These are phyloP conservation scores for Saraca asoca DNA, from an alignment of 331 rosid genomes.

Conservation along the genomic window DNA sequence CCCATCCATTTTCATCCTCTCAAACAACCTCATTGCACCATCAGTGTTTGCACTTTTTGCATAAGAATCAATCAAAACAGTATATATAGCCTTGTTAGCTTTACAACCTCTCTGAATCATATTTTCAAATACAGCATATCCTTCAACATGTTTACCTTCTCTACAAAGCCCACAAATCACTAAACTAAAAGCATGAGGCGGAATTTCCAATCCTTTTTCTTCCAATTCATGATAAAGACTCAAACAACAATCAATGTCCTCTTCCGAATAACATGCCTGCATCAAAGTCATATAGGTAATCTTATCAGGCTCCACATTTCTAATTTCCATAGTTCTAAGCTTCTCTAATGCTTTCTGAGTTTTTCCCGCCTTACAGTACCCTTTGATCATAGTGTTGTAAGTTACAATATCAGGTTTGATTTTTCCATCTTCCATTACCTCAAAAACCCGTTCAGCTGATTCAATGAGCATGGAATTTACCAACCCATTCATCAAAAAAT, in stretches of 20 bases:
- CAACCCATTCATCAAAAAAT: conserved; percentile 73
- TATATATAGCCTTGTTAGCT: conserved; percentile 69
- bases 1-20: conserved; percentile 67
- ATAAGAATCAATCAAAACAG: conserved; percentile 69
- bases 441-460: conserved; percentile 72
- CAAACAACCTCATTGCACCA: conserved; percentile 65
- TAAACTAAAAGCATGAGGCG: conserved; percentile 63
- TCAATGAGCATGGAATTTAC: conserved; percentile 61
- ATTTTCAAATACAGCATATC: conserved; percentile 56
- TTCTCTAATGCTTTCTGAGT: conserved; percentile 53
- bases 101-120: conserved; percentile 60
- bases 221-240: conserved; percentile 82
- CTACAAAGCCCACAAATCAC: conserved; percentile 76
- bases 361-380: conserved; percentile 71
- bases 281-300: conserved; percentile 73
- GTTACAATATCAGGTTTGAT: conserved; percentile 65
- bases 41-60: conserved; percentile 63
- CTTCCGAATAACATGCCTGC: conserved; percentile 67
- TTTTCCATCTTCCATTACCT: conserved; percentile 61
- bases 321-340: conserved; percentile 60
- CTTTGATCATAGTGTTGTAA: conserved; percentile 77
- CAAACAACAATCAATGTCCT: conserved; percentile 61
- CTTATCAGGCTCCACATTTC: conserved; percentile 66
- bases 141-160: conserved; percentile 64
- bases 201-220: conserved; percentile 64